Evolutionary conservation across 2,329 filamentous ascomycete species (phyloP), one percentile per base, ranked within the genome.

Genomic region (Claviceps sp.): DNA sequence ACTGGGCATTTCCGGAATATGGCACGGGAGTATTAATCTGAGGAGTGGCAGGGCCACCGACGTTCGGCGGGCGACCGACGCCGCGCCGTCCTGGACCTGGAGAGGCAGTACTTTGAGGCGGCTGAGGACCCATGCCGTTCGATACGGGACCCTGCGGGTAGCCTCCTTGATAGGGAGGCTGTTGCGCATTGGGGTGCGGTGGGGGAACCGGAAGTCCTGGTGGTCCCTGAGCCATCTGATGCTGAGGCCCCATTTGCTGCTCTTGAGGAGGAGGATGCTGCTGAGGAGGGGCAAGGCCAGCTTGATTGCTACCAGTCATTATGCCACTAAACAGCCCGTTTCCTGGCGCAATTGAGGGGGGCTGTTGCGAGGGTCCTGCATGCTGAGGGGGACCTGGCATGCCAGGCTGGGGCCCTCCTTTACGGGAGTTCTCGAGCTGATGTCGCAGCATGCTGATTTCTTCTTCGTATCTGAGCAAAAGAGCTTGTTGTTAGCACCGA

Each of bases 241-340:
- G 68, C 57, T 71, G 68, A 58, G 69, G 69, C 50, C 68, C 69
- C 63, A 71, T 66, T 58, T 78, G 77, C 64, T 83, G 80, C 60
- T 84, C 78, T 68, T 83, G 81, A 56, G 78, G 77, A 59, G 88
- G 89, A 61, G 95, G 50, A 50, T 52, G 53, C 23, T 52, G 82
- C 61, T 80, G 78, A 57, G 89, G 89, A 59, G 95, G 83, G 54
- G 87, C 88, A 56, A 88, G 86, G 55, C 86, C 88, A 61, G 84
- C 86, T 71, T 91, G 88, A 61, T 84, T 86, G 56, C 79, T 82
- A 57, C 91, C 91, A 52, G 90, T 82, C 88, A 98, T 97, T 64
- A 97, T 95, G 52, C 88, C 89, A 59, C 88, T 89, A 64, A 98
- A 97, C 42, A 97, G 77, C 63, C 94, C 93, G 66, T 86, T 91